Base-by-base conservation (phyloP, 2,329 filamentous ascomycete species). In the Chlorencoelia australis region DNA sequence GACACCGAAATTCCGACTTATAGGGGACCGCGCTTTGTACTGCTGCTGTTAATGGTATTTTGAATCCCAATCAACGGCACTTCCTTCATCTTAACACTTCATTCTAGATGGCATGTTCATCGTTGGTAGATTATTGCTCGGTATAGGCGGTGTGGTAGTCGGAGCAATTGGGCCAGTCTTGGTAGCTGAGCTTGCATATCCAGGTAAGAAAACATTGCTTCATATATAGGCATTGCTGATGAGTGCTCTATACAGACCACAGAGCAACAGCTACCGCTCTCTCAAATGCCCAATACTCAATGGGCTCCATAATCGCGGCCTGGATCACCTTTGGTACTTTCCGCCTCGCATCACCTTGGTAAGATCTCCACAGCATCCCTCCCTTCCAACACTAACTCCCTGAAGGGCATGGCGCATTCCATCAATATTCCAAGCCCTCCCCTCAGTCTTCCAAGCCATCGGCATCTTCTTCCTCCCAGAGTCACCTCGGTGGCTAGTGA, bases 401-500 rank as follows among this genome's bases (percentile, higher is more conserved):
- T 9, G 6, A 2, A 28, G 19, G 27, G 24, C 43, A 14, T 47
- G 44, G 44, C 42, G 43, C 2, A 43, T 47, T 14, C 44, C 44
- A 7, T 38, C 42, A 5, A 29, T 37, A 4, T 39, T 39, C n/a
- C 44, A 47, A 33, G 42, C 35, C 15, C 30, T 47, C 8, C 40
- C 41, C 13, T 40, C 44, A 5, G 5, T 43, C n/a, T 17, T 41
- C n/a, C 42, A 45, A 26, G 53, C 63, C 3, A n/a, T 63, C 7
- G 61, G 62, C 24, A 59, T 67, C 4, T 71, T 64, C 37, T 63
- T 73, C 43, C 57, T 76, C 1, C 73, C 75, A 0, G 73, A 79
- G 46, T 73, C 68, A 2, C 75, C 74, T 0, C 58, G 74, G 30
- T 78, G 72, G 72, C 61, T 77, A 16, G 69, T 73, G 35, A 63